Evolutionary conservation across 495 filamentous ascomycete genomes (phyloP), one percentile per base, ranked within the genome.

Genomic region (Xylaria palmicola): DNA sequence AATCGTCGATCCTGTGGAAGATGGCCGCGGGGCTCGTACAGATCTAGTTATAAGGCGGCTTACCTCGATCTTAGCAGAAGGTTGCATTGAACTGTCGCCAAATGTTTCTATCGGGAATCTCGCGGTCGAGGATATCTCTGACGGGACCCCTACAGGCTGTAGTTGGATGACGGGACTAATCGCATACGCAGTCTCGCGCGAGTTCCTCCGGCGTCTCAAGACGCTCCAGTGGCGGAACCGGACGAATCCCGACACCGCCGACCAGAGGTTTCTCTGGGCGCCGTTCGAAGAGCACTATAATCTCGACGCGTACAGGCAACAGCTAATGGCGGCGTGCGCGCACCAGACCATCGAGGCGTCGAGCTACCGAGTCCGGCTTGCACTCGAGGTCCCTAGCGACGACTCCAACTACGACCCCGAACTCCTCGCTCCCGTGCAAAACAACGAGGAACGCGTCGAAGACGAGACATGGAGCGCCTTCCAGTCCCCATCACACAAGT

Each of bases 271-370:
- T 34, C 30, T 72, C 9, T 72, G 60, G 57, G 30, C 15, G 0
- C 8, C 17, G 2, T 67, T 72, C 22, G 69, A 69, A 17, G 66
- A 72, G 36, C 7, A 62, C 4, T 59, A 58, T 37, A 62, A 68
- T 12, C 7, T 69, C 17, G 67, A 69, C 29, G 19, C 13, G 1
- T 72, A 67, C 37, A 24, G 69, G n/a, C 56, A 69, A 19, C 51
- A 27, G 4, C 20, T 72, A 1, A 63, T 67, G 55, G 32, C 64
- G 12, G 60, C 62, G 4, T 69, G 69, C 24, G 69, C 69, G 0
- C 56, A 69, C 32, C 64, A 65, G 27, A 48, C 59, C 0, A 72
- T 72, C 15, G 62, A 69, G 58, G 62, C 61, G 19, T 67, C 69
- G 0, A 47, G 27, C 0, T 67, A 56, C 30, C 17, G n/a, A n/a